Base-by-base conservation (phyloP, 2,329 filamentous ascomycete genomes). In the Akanthomyces dipterigenus region DNA sequence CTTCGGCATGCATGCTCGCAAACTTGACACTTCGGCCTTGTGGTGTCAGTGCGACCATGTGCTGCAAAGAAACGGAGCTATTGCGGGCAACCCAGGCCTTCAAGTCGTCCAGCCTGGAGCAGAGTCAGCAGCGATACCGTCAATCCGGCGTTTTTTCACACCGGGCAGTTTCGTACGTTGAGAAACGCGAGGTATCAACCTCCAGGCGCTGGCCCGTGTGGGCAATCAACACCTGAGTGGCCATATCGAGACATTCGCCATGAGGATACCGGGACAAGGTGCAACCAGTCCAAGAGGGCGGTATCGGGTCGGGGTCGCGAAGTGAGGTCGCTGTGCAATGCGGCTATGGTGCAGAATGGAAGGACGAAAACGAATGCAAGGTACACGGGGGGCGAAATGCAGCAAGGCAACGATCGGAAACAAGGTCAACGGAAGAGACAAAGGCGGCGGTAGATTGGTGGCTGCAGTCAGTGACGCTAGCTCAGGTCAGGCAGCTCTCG, bases 191-290 rank as follows among this genome's bases (percentile, higher is more conserved):
- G 67, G 88, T 85, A 77, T 96, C 90, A 74, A 90, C 84, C 74
- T 87, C 82, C 72, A 96, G 83, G 77, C 88, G 88, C 81, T 91
- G 88, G 80, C 93, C 93, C 76, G 90, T 92, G 79, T 96, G 93
- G 82, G 91, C 92, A 73, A 96, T 88, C 80, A 91, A 90, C 77
- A 96, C 88, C 79, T 91, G 87, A 74, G 93, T 85, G 80, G 90
- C 89, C 91, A 96, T 96, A 77, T 81, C 84, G 77, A 79, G 78
- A 78, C 80, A 82, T 82, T 71, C 77, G 77, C 73, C 70, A 68
- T 69, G 63, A 62, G 68, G 67, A 66, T 65, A 55, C 60, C 66
- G 66, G 66, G 69, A 66, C 70, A 66, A 65, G 59, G 68, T 65
- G 26, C 28, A 53, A 46, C 20, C 57, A 46, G 38, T 60, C 65